Base-by-base conservation (phyloP, 495 filamentous ascomycete species). In the Neurospora tetraspora region DNA sequence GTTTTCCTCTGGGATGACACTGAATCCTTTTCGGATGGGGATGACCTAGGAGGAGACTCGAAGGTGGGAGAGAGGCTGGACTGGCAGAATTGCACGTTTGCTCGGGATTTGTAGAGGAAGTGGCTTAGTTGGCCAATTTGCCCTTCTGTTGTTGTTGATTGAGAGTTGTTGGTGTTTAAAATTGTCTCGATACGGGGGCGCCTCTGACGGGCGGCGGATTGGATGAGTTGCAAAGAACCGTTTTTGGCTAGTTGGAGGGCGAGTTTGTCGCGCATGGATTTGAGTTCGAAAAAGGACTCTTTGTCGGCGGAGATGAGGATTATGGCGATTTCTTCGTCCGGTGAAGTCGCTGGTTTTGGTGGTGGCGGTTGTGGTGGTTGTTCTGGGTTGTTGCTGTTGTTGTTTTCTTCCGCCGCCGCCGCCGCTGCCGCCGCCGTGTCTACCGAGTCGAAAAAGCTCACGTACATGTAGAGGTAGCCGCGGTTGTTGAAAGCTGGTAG, bases 391-490 rank as follows among this genome's bases (percentile, higher is more conserved):
- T n/a, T 23, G 23, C 34, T 31, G 34, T n/a, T 23, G 23, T 3
- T 40, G 38, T 75, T 76, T 23, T 70, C 75, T 39, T 76, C 76
- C 69, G 78, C 34, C 34, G 34, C 34, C 31, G 31, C 80, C n/a
- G 80, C 31, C 31, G 31, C 27, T n/a, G n/a, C 31, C 4, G 31
- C 31, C 34, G 34, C 80, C n/a, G 80, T 80, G 5, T 47, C 59
- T 14, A 59, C 69, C 16, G 71, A 68, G 74, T 87, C 85, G 70
- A 98, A 86, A 78, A 98, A 99, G 82, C 92, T 96, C 79, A 98
- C 95, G 79, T 98, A 99, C 93, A 98, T 98, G 83, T 98, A 97
- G 3, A 99, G 87, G 79, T 96, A 98, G n/a, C 96, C 96, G 68
- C 90, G 91, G 77, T 92, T 97, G 83, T 99, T 99, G 84, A 99